Conservation (phyloP, 495 filamentous ascomycete species). For the Tuber melanosporum region DNA sequence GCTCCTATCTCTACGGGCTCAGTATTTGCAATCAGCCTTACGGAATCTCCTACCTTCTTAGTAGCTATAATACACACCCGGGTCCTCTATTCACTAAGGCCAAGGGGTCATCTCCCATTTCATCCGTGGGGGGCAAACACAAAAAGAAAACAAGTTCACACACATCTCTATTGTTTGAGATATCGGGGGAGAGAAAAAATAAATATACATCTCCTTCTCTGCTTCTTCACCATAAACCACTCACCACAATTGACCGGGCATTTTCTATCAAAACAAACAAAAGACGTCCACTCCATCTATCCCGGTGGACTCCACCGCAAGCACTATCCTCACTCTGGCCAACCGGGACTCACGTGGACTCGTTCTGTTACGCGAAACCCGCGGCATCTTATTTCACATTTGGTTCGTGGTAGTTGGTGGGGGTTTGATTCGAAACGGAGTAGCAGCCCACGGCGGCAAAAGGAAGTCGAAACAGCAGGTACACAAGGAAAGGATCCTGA, state of each 20-base stretch:
- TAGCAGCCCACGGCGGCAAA: slow-evolving; percentile 26
- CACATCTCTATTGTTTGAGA: not conserved
- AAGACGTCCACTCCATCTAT: not conserved
- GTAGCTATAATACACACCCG: not conserved
- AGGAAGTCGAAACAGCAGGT: slow-evolving; percentile 25
- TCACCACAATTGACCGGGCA: not conserved
- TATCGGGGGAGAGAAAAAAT: not conserved
- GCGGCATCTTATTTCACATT: slow-evolving; percentile 17
- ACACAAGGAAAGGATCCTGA: not conserved
- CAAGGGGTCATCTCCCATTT: not conserved
- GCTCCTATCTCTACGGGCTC: not conserved
- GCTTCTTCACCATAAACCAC: not conserved
- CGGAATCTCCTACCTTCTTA: not conserved
- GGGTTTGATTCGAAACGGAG: slow-evolving; percentile 24
- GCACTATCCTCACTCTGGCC: slow-evolving; percentile 6
- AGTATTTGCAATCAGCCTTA: slow-evolving; percentile 1
- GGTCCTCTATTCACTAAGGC: not conserved
- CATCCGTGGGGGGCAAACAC: slow-evolving; percentile 2
- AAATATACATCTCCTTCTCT: not conserved
- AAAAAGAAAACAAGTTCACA: not conserved
- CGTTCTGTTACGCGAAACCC: slow-evolving; percentile 21
- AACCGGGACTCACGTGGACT: slow-evolving; percentile 22
- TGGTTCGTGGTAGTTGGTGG: slow-evolving; percentile 19
- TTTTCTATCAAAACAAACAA: not conserved
- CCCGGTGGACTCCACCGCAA: slow-evolving; percentile 5